phyloP scores from a whole-genome alignment of 441 rosid species.

The Pelargonium australe region DNA sequence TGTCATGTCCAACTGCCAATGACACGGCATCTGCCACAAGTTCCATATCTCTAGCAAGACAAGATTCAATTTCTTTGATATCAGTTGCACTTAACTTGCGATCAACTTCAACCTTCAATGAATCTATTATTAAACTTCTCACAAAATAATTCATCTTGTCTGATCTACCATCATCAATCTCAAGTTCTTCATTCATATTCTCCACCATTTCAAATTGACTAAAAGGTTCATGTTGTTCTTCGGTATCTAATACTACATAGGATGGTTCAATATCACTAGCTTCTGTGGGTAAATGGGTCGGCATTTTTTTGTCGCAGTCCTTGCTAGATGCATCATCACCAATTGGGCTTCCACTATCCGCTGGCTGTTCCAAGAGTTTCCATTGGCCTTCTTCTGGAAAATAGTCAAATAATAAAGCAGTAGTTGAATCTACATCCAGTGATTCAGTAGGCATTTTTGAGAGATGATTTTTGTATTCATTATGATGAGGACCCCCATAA shows the following conservation, averaged over 20 bases:
- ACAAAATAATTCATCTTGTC: conserved; percentile 50
- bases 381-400: conserved; percentile 91
- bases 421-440: conserved; percentile 62
- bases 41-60: conserved; percentile 60
- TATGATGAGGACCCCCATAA: conserved; percentile 28
- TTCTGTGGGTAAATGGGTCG: conserved; percentile 25
- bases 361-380: conserved; percentile 78
- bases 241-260: conserved; percentile 56
- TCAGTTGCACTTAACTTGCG: conserved; percentile 58
- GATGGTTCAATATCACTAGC: conserved; percentile 57
- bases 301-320: conserved; percentile 23
- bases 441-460: conserved; percentile 45
- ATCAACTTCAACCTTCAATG: conserved; percentile 69
- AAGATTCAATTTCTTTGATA: conserved; percentile 47
- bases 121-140: conserved; percentile 51
- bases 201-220: conserved; percentile 29
- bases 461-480: conserved; percentile 40
- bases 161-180: conserved; percentile 27
- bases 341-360: conserved; percentile 30
- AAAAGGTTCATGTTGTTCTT: conserved; percentile 38
- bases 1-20: conserved; percentile 38
- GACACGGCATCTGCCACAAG: conserved; percentile 66
- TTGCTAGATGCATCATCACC: conserved; percentile 26
- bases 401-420: conserved; percentile 76
- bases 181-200: conserved; percentile 28